These are phyloP conservation scores for Acanthamoeba triangularis DNA, from an alignment of 208 protist genomes.

Conservation along the genomic window DNA sequence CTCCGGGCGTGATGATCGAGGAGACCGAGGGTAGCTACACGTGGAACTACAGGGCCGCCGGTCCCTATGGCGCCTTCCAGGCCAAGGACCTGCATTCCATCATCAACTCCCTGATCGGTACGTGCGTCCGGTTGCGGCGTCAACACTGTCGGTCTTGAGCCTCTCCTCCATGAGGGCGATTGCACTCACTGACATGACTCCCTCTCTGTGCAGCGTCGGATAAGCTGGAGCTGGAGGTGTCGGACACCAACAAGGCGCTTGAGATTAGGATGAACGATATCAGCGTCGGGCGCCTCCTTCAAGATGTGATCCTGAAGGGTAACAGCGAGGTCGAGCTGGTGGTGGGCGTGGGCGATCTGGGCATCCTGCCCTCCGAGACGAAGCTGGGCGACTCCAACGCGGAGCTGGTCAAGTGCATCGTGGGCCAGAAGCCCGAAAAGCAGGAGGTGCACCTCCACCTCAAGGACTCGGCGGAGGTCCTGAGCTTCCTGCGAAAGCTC, in stretches of 20 bases:
- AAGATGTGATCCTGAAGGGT: background rate
- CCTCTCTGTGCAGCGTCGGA: background rate
- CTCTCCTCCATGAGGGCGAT: background rate
- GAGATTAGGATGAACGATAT: slow-evolving; percentile 43
- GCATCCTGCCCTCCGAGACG: slow-evolving; percentile 6
- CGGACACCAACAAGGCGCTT: slow-evolving; percentile 60
- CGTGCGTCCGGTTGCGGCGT: background rate
- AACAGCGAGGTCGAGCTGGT: background rate
- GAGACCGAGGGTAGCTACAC: slow-evolving; percentile 47
- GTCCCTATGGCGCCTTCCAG: slow-evolving; percentile 52
- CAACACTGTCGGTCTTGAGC: background rate
- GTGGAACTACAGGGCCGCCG: slow-evolving; percentile 67
- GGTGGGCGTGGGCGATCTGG: slow-evolving; percentile 21
- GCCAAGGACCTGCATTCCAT: slow-evolving; percentile 32
- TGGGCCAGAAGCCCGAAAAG: slow-evolving; percentile 68
- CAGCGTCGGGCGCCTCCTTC: slow-evolving; percentile 1
- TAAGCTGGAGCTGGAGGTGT: background rate
- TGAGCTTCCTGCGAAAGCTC: slow-evolving; percentile 35
- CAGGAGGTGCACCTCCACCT: background rate
- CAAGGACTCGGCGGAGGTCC: slow-evolving; percentile 38
- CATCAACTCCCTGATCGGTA: slow-evolving; percentile 56
- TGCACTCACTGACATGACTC: background rate
- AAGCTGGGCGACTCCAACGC: background rate
- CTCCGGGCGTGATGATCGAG: slow-evolving; percentile 38
- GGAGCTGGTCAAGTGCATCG: slow-evolving; percentile 49